Base-by-base conservation (phyloP, 2,329 filamentous ascomycete genomes). In the Talaromyces albobiverticillius region DNA sequence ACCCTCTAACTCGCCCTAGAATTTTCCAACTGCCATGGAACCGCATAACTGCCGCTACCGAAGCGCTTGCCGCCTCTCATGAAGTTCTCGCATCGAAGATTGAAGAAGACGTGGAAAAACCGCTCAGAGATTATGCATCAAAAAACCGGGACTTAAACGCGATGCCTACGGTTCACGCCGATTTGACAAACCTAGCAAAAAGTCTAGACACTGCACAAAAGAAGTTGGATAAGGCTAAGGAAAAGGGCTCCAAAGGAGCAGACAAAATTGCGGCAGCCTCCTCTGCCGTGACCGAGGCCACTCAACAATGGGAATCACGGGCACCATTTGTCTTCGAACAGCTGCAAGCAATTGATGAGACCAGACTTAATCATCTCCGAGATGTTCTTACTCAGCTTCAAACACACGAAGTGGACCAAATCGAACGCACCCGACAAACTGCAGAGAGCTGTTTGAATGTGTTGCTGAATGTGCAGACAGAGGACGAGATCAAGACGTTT, bases 301-400 rank as follows among this genome's bases (percentile, higher is more conserved):
- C 80, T 42, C 82, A 87, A 60, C 88, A 95, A 68, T 99, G 94
- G 94, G 87, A 96, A 53, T 91, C 90, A 1, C 91, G 96, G 70
- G 90, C 94, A 13, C 94, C 94, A 1, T 97, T 90, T 71, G 88
- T 96, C 57, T 96, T 95, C 67, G 94, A 99, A 73, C 88, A 87
- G 57, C 82, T 99, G 23, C 94, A 99, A 70, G 87, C 89, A 5
- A 78, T 95, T 29, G 94, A 99, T 67, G 94, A 99, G 75, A 86
- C 83, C 62, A 85, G 94, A 53, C 78, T 95, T 61, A 96, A 96
- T 70, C 88, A 95, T 66, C 79, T 99, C 56, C 88, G 93, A 58
- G 93, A 97, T 71, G 83, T 89, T 38, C 81, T 99, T 57, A 97
- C 94, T 1, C 92, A 96, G 66, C 88, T 93, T 63, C 87, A 95